Evolutionary conservation across 2,329 filamentous ascomycete genomes (phyloP), one percentile per base, ranked within the genome.

Genomic region (Alternaria burnsii): DNA sequence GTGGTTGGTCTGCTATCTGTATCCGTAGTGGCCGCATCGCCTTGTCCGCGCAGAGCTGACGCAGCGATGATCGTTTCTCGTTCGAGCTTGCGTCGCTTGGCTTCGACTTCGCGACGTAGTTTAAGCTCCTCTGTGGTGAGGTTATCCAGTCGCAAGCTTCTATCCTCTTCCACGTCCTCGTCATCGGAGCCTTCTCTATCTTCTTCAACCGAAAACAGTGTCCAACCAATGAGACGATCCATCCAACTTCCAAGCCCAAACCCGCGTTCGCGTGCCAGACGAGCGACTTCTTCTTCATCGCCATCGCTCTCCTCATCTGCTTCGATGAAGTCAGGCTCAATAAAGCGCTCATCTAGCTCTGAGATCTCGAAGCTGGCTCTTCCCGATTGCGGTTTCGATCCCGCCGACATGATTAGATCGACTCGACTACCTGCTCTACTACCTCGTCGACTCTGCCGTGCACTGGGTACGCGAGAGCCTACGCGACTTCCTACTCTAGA

Each of bases 171-270:
- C 1, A 65, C 71, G 8, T 76, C 74, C 3, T 73, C 73, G 0
- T 74, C 70, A 10, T 72, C 72, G 2, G 67, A 71, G 7, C 68
- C 77, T 41, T 73, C 76, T n/a, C 71, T 76, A 34, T 85, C 83
- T 51, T 84, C 82, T 10, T 85, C 83, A 1, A 84, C 82, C 3
- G 81, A 81, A 65, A 88, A 88, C 41, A 87, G 64, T 11, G 82
- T 83, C 82, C 85, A 87, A 32, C 85, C 85, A 58, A 88, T 85
- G 36, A 88, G 69, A 24, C 82, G 78, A 65, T 89, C 87, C 67
- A 89, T 80, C 81, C 85, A 84, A 10, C 81, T 77, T 0, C 86
- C 86, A 5, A 88, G 73, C 0, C 86, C 85, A 60, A 85, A 86
- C 1, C 82, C 83, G n/a, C 80, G 77, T 64, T 84, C 81, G 24